Base-by-base conservation (phyloP, 805 yeast genomes). In the Candida vaughaniae region DNA sequence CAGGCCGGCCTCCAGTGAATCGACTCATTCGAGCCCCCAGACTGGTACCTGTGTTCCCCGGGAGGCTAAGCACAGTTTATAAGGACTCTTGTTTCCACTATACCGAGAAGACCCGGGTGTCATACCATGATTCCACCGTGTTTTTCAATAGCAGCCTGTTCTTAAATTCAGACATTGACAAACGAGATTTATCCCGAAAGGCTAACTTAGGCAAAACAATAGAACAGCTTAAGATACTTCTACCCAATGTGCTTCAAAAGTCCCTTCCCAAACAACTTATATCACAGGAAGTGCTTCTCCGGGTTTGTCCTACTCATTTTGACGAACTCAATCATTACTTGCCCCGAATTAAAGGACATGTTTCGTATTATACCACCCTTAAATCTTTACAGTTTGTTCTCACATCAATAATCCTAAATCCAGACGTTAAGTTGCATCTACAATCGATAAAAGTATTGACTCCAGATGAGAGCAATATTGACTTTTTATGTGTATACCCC, bases 141-240 rank as follows among this genome's bases (percentile, higher is more conserved):
- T n/a, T n/a, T n/a, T n/a, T n/a, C n/a, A n/a, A n/a, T n/a, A n/a
- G n/a, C n/a, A n/a, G n/a, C n/a, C n/a, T n/a, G n/a, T n/a, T n/a
- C n/a, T n/a, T n/a, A n/a, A n/a, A n/a, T n/a, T n/a, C n/a, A n/a
- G n/a, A n/a, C n/a, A n/a, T n/a, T n/a, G n/a, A n/a, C n/a, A n/a
- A n/a, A n/a, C n/a, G n/a, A n/a, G n/a, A n/a, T n/a, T n/a, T n/a
- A n/a, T n/a, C n/a, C n/a, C n/a, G 59, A 29, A 65, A 63, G 48
- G 70, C 78, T 8, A 82, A 82, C 48, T 53, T 82, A 18, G 86
- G 85, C 6, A 42, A 68, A 4, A 72, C 72, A 55, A 64, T 77
- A 5, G 74, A 76, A 26, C 62, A 67, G 44, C 59, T 84, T 31
- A 64, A 66, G 37, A 32, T 47, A 3, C 55, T 69, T 10, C 66